Evolutionary conservation across 129 eudicot genomes (phyloP), one percentile per base, ranked within the genome.

Genomic region (Ambrosia artemisiifolia): DNA sequence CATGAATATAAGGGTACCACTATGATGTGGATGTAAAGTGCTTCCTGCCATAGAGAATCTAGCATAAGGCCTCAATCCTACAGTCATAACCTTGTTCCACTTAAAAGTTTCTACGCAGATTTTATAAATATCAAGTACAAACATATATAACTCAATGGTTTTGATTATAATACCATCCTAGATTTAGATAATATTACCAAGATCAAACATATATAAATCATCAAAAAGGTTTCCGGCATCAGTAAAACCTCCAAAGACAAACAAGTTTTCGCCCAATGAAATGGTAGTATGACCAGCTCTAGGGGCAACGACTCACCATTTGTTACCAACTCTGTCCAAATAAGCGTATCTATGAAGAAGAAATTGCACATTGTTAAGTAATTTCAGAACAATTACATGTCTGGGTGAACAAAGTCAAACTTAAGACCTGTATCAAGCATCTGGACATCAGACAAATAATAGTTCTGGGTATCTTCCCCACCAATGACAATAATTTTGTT

Each of bases 1-100:
- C 16, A 90, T 74, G 71, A 90, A 95, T 33, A 80, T 82, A 76
- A 95, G 87, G 62, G 81, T 88, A 65, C 99, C 99, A 19, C 87
- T 83, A 71, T 81, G 79, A 5, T 82, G 85, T 3, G 96, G 99
- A 82, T 90, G 94, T 75, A 95, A 84, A 80, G 89, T 71, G 72
- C 86, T 95, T 61, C 96, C 99, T 38, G 97, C 96, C 97, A 95
- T 86, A n/a, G 99, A 95, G 77, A 95, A 95, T 85, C 99, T 81
- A 59, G 96, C 94, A 75, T 97, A 90, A 24, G 99, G 99, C 14
- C 97, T 97, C 83, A 67, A 91, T 7, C 96, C 96, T 61, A 60
- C 18, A 38, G 89, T 73, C 69, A 76, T 60, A 50, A 88, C 82
- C 78, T 95, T 88, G 63, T 84, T 84, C 99, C 99, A 95, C 17